Evolutionary conservation across 805 yeast genomes (phyloP), one percentile per base, ranked within the genome.

Genomic region (Cyberlindnera meyerae): DNA sequence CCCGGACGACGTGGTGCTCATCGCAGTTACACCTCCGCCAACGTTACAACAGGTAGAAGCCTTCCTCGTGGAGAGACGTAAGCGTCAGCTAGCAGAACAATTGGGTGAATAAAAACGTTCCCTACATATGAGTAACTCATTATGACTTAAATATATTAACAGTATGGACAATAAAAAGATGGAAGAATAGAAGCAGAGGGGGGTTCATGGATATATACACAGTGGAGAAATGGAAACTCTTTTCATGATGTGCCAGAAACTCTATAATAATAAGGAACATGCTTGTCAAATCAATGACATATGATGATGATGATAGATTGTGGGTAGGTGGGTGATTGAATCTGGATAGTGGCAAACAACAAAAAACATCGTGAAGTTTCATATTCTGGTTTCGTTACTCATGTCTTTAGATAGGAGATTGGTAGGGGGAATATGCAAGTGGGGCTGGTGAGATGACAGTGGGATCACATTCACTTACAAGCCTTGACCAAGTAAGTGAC

Each of bases 401-500:
- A 29, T 37, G 18, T 31, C 28, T 26, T 18, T 11, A 24, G 9
- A 20, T 20, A 9, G 22, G 9, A 20, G 22, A 20, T 20, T 20
- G 22, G 9, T 8, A 9, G 9, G 9, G 22, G 22, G n/a, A n/a
- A n/a, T 20, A 20, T 20, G 22, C 22, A 20, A 20, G 22, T 20
- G 9, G n/a, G n/a, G n/a, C n/a, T n/a, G n/a, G n/a, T n/a, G n/a
- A n/a, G n/a, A n/a, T n/a, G n/a, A n/a, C n/a, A n/a, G n/a, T n/a
- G n/a, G n/a, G n/a, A n/a, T n/a, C n/a, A n/a, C n/a, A 13, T 15
- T 60, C 71, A 73, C 66, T 73, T 73, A 49, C 68, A 50, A 41
- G 80, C 79, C 41, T 58, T 55, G 28, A 57, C 60, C 64, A 90
- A 75, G 83, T 87, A 90, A 58, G 97, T 78, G 61, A 90, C 71